These are phyloP conservation scores for Trichophyton verrucosum DNA, from an alignment of 2,329 filamentous ascomycete species.

Conservation along the genomic window DNA sequence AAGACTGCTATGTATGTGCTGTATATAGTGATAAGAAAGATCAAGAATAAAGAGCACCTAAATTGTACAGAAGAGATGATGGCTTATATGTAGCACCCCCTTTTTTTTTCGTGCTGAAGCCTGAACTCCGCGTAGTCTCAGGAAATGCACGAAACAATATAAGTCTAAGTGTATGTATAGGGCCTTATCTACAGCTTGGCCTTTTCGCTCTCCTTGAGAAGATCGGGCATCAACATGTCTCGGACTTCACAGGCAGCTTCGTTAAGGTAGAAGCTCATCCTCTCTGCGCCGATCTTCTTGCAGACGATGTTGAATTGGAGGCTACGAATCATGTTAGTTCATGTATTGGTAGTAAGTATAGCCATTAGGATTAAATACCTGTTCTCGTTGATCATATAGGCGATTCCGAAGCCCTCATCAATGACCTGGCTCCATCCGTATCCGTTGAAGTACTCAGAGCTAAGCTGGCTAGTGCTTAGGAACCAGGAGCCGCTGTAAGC, in stretches of 20 bases:
- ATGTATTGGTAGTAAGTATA: not conserved
- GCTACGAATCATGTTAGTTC: constrained; percentile 34
- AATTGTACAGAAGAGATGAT: not conserved
- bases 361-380: constrained; percentile 39
- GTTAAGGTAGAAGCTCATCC: constrained; percentile 92
- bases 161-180: not conserved
- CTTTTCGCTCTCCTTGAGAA: constrained; percentile 57
- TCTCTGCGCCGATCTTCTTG: constrained; percentile 78
- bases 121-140: not conserved
- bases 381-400: constrained; percentile 99
- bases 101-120: not conserved
- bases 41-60: not conserved
- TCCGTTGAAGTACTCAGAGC: constrained; percentile 95
- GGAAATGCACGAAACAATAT: not conserved
- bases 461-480: constrained; percentile 77
- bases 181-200: constrained; percentile 54
- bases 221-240: constrained; percentile 67
- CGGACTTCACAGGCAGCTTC: constrained; percentile 85
- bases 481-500: constrained; percentile 79
- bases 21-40: not conserved
- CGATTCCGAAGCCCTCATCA: constrained; percentile 90
- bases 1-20: not conserved
- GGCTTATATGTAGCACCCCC: not conserved
- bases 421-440: constrained; percentile 99
- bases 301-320: constrained; percentile 97